Base-by-base conservation (phyloP, 2,329 filamentous ascomycete species). In the Claviceps monticola region DNA sequence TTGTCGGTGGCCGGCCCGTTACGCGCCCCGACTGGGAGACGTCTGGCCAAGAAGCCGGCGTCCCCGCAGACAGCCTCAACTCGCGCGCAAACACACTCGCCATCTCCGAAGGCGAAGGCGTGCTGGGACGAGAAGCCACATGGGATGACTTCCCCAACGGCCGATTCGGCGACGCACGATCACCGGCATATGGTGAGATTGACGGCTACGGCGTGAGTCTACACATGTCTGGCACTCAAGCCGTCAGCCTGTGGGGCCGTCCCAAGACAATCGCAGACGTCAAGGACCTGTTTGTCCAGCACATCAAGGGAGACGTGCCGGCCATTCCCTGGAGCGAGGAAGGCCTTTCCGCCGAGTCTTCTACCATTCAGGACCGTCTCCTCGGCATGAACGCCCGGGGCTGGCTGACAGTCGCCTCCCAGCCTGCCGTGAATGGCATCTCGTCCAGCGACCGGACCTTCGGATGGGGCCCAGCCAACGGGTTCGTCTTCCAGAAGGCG, bases 91-190 rank as follows among this genome's bases (percentile, higher is more conserved):
- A 90, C 65, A 93, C 88, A 1, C 77, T 97, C 9, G 88, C 90
- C 29, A 96, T 96, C 53, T 95, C 90, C 0, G 91, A 97, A 70
- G 91, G 93, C 5, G 86, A 95, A 62, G 93, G 91, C 23, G 78
- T 86, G 3, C 74, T 96, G 6, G 93, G 91, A 11, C 79, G 93
- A 48, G 91, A 97, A 73, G 93, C 93, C 37, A 98, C 93, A 0
- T 98, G 93, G 93, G 93, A 98, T 62, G 93, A 98, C 63, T 98
- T 89, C 67, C 91, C 91, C 56, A 97, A 97, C 71, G 93, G 91
- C 29, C 81, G 91, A 51, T 97, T 91, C 82, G 91, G 91, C 64
- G 91, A 96, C 62, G 87, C 90, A 4, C 80, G 91, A 50, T 95
- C 89, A 2, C 89, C 89, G 1, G 91, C 91, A 0, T 97, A 95